A percentile compares a stretch with the other conserved stretches of the same genome.
phyloP scores from a whole-genome alignment of 179 eudicot species.

The Spergularia azorica region DNA sequence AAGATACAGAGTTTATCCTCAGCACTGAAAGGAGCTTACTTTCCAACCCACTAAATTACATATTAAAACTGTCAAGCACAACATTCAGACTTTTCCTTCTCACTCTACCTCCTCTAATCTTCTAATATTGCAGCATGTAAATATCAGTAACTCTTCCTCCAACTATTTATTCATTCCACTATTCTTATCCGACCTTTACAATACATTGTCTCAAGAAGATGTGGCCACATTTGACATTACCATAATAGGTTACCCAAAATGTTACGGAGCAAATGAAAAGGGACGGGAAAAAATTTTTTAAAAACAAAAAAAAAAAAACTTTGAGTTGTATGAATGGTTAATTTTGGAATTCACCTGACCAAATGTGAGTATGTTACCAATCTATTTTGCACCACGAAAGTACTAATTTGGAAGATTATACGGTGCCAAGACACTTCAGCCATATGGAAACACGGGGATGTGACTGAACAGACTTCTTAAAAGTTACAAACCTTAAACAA shows the following conservation, averaged over 20 bases:
- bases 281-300: too few relatives aligned
- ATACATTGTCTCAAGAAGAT: neutral
- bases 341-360: too few relatives aligned
- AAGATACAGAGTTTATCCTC: neutral
- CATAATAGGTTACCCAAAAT: neutral
- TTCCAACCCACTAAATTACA: neutral
- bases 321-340: neutral
- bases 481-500: too few relatives aligned
- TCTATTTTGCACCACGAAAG: too few relatives aligned
- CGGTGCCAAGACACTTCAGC: too few relatives aligned
- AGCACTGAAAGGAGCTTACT: neutral
- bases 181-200: neutral
- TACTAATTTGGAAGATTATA: too few relatives aligned
- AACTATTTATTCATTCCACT: neutral
- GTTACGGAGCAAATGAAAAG: too few relatives aligned
- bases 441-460: too few relatives aligned
- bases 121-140: neutral
- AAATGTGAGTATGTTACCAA: too few relatives aligned
- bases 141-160: neutral
- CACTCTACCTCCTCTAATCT: neutral
- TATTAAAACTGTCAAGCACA: neutral
- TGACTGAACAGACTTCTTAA: too few relatives aligned
- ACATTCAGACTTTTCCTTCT: neutral
- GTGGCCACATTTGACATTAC: neutral
- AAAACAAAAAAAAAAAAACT: neutral